Conservation (phyloP, 441 rosid genomes). For the Croton laevigatus region DNA sequence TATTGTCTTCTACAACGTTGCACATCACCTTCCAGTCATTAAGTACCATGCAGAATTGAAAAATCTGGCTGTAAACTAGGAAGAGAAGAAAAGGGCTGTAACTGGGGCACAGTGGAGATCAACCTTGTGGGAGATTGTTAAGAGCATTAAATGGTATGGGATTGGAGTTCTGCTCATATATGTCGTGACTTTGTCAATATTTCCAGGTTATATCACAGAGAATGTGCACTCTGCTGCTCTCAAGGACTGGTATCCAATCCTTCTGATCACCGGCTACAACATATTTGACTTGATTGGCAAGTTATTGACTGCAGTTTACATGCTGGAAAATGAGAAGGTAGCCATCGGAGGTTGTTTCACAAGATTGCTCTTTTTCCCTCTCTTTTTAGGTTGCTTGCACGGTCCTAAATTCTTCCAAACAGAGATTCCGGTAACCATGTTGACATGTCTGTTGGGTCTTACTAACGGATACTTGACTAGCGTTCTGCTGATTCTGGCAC, state of each 20-base stretch:
- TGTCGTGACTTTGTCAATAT: slow-evolving; percentile 70
- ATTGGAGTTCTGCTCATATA: slow-evolving; percentile 64
- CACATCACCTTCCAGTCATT: slow-evolving; percentile 71
- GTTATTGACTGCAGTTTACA: slow-evolving; percentile 65
- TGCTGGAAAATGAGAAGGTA: slow-evolving; percentile 51
- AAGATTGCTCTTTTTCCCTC: slow-evolving; percentile 79
- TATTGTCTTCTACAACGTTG: slow-evolving; percentile 61
- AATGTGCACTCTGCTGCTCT: slow-evolving; percentile 79
- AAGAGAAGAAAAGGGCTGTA: slow-evolving; percentile 44
- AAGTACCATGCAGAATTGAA: slow-evolving; percentile 68
- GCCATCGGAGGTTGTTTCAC: slow-evolving; percentile 61
- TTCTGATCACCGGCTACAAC: slow-evolving; percentile 69
- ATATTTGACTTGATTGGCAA: slow-evolving; percentile 89
- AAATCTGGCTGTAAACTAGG: slow-evolving; percentile 46
- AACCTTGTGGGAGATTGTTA: slow-evolving; percentile 52
- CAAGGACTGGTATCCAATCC: slow-evolving; percentile 78
- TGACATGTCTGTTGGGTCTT: slow-evolving; percentile 78
- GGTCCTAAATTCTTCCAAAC: slow-evolving; percentile 79
- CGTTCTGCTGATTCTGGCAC: slow-evolving; percentile 74
- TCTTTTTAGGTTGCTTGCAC: slow-evolving; percentile 78
- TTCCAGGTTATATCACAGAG: slow-evolving; percentile 91
- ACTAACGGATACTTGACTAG: slow-evolving; percentile 91
- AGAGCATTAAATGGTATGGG: slow-evolving; percentile 71
- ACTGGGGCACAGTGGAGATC: slow-evolving; percentile 66
- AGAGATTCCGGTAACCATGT: slow-evolving; percentile 74